A percentile compares a stretch with the other conserved stretches of the same genome.
These are phyloP conservation scores for Calonectria henricotiae DNA, from an alignment of 2,329 filamentous ascomycete genomes.

Conservation along the genomic window DNA sequence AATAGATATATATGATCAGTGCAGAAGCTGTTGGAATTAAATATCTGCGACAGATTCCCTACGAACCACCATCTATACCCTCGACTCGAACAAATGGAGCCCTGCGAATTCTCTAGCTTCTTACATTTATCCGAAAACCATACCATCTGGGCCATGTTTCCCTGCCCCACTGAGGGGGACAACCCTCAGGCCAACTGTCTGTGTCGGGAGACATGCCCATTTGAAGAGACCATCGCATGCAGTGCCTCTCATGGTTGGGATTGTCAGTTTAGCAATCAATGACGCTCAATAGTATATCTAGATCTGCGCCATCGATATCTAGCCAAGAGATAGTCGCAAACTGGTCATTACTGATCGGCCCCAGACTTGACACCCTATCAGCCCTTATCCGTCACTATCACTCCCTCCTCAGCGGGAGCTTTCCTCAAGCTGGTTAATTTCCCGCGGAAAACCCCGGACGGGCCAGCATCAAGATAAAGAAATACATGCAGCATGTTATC, in stretches of 20 bases:
- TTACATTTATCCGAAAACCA: no score
- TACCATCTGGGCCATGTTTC: background rate
- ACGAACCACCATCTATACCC: no score
- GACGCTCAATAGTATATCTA: background rate
- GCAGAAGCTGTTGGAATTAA: no score
- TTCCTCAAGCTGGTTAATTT: constrained; percentile 18
- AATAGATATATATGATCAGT: no score
- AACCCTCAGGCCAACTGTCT: background rate
- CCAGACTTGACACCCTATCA: constrained; percentile 43
- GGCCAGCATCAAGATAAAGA: constrained; percentile 33
- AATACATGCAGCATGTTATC: constrained; percentile 34
- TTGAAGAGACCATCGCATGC: no score
- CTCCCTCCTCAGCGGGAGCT: constrained; percentile 4
- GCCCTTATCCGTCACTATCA: constrained; percentile 33
- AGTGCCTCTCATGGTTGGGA: no score
- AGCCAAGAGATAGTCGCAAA: background rate
- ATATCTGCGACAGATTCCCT: no score
- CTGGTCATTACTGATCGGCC: constrained; percentile 12
- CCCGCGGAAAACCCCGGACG: constrained; percentile 15
- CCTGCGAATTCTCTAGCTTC: no score
- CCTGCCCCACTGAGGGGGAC: background rate
- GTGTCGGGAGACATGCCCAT: no score
- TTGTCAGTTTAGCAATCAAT: background rate
- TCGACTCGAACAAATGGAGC: no score
- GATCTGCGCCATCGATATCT: background rate